A percentile compares a stretch with the other conserved stretches of the same genome.
Evolutionary conservation across 116 monocot species (phyloP).

Genomic region (Posidonia oceanica): DNA sequence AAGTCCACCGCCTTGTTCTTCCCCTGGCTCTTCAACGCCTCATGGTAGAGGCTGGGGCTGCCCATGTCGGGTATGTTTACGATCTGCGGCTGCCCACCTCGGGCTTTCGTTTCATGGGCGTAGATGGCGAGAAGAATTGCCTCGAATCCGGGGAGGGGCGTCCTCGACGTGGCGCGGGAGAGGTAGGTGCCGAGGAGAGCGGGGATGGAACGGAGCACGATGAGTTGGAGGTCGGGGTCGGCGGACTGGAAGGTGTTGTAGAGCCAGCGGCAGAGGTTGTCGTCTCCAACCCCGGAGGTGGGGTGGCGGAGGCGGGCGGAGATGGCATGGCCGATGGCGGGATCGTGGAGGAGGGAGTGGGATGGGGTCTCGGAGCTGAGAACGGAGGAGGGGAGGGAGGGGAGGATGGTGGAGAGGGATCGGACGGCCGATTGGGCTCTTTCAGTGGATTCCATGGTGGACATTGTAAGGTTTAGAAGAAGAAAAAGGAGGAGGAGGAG

Average conservation of each 20-base stretch:
- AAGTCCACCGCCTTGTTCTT: slow-evolving; percentile 20
- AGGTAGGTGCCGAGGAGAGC: slow-evolving; percentile 56
- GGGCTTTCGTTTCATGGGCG: slow-evolving; percentile 43
- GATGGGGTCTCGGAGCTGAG: slow-evolving; percentile 28
- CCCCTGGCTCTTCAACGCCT: slow-evolving; percentile 9
- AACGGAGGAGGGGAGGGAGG: slow-evolving; percentile 20
- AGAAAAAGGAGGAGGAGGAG: no score
- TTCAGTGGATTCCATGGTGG: slow-evolving; percentile 7
- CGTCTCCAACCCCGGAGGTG: slow-evolving; percentile 44
- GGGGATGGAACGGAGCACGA: slow-evolving; percentile 56
- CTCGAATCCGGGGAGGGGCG: slow-evolving; percentile 63
- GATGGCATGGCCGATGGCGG: slow-evolving; percentile 9
- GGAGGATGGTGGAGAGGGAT: slow-evolving; percentile 44
- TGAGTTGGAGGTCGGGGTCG: slow-evolving; percentile 49
- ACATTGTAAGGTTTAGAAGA: neutral
- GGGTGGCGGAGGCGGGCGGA: slow-evolving; percentile 36
- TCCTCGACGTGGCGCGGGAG: slow-evolving; percentile 27
- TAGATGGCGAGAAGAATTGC: slow-evolving; percentile 74
- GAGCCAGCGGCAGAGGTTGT: slow-evolving; percentile 83
- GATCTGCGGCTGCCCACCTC: slow-evolving; percentile 27
- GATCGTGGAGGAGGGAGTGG: slow-evolving; percentile 41
- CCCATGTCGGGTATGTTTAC: slow-evolving; percentile 33
- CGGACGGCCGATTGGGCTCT: slow-evolving; percentile 19
- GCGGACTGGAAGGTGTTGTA: slow-evolving; percentile 69
- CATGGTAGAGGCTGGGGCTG: slow-evolving; percentile 44